Evolutionary conservation across 2,329 filamentous ascomycete genomes (phyloP), one percentile per base, ranked within the genome.

Genomic region (Pseudogymnoascus sp.): DNA sequence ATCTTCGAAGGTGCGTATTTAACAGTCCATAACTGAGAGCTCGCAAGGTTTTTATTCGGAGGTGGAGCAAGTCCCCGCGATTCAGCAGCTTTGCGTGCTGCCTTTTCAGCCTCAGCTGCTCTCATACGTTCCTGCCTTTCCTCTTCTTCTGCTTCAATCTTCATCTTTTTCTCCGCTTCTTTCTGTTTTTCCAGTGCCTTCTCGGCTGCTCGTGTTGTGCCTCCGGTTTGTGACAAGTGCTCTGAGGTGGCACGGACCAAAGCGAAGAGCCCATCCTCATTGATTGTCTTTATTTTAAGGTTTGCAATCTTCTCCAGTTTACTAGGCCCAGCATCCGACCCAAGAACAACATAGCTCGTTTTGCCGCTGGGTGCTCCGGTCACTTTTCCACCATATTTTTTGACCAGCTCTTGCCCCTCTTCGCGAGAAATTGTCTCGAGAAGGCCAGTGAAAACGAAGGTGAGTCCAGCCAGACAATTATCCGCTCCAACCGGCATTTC

Each of bases 361-460:
- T 96, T 97, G 71, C 87, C 89, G 72, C 93, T 97, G 19, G 95
- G 94, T 4, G 85, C 87, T 8, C 80, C 81, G 8, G 89, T 96
- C 23, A 96, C 87, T 75, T 96, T 97, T 61, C 94, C 94, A 42
- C 94, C 95, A 73, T 97, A 95, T 65, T 88, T 86, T 74, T 99
- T 99, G 62, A 97, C 91, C 16, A 99, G 79, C 45, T 84, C 86
- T 67, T 92, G 88, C 1, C 85, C 93, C 69, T 96, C 92, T 5
- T 96, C 92, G 64, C 94, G 86, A 49, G 89, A 87, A 62, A 97
- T 83, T 0, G 84, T 87, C 64, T 90, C 84, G 39, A 97, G 79
- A 23, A 97, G 82, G 23, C 94, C 94, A 0, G 95, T 99, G 70
- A 99, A 99, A 28, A 99, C 94, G 71, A 99, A 99, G 0, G 86